Percentiles rank a stretch among this genome's conserved stretches.
These are phyloP conservation scores for Usnea hakonensis DNA, from an alignment of 495 filamentous ascomycete genomes.

Conservation along the genomic window DNA sequence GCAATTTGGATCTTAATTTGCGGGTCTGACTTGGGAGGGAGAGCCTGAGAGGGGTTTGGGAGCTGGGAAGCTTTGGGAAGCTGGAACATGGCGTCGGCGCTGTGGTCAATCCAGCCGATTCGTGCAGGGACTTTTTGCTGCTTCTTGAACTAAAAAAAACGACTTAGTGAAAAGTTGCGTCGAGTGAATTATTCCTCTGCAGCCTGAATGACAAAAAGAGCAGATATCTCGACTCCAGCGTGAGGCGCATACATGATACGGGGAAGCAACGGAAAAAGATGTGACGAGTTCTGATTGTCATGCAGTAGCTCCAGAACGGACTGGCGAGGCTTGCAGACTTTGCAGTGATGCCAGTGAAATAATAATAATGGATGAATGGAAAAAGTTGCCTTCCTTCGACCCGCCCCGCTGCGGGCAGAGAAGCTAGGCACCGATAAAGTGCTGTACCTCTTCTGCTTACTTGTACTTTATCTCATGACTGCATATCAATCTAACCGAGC, in stretches of 20 bases:
- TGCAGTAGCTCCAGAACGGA: slow-evolving; percentile 8
- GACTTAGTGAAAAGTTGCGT: not conserved
- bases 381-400: slow-evolving; percentile 1
- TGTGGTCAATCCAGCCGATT: not conserved
- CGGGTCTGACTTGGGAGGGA: not conserved
- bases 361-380: not conserved
- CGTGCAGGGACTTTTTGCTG: not conserved
- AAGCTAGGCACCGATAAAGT: not conserved
- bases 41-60: no score
- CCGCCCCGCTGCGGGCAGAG: not conserved
- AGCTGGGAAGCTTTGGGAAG: no score
- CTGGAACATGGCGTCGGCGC: not conserved
- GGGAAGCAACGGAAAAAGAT: slow-evolving; percentile 9
- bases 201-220: not conserved
- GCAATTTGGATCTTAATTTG: not conserved
- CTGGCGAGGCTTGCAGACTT: not conserved
- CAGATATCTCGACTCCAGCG: not conserved
- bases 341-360: no score
- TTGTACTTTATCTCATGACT: no score
- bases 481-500: not conserved
- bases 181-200: not conserved
- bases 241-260: slow-evolving; percentile 3
- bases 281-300: slow-evolving; percentile 9
- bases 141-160: not conserved
- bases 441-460: no score